Evolutionary conservation across 208 protist genomes (phyloP).

Genomic region (Trypanosoma vivax): DNA sequence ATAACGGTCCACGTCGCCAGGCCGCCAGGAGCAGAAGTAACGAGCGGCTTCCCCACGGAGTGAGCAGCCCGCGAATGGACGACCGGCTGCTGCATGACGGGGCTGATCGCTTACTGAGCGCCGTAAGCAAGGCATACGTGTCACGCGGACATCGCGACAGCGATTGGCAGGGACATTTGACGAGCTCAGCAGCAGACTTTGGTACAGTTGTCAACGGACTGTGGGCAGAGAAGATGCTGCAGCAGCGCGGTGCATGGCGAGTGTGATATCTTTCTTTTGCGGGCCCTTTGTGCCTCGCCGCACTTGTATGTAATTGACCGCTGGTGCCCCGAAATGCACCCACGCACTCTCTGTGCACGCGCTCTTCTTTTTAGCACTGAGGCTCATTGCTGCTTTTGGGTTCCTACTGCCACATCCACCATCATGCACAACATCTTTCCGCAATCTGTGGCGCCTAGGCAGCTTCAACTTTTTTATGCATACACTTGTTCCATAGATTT

Average conservation of each 20-base stretch:
- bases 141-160: not conserved
- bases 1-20: not conserved
- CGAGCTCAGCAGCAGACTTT: conserved; percentile 4
- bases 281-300: too few relatives aligned
- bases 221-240: conserved; percentile 57
- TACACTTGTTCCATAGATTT: too few relatives aligned
- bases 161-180: not conserved
- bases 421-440: too few relatives aligned
- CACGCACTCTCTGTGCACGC: too few relatives aligned
- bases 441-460: too few relatives aligned
- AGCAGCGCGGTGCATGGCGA: conserved; percentile 14
- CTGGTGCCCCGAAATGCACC: too few relatives aligned
- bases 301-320: too few relatives aligned
- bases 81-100: conserved; percentile 2
- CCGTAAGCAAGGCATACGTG: not conserved
- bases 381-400: too few relatives aligned
- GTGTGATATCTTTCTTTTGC: too few relatives aligned
- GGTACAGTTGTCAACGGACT: conserved; percentile 44
- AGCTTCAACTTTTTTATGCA: too few relatives aligned
- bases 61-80: not conserved
- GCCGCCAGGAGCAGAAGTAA: not conserved
- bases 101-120: conserved; percentile 5
- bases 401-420: too few relatives aligned
- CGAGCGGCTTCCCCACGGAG: not conserved
- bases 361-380: too few relatives aligned